phyloP scores from a whole-genome alignment of 2,329 filamentous ascomycete species.

The Trichoderma oligosporum region DNA sequence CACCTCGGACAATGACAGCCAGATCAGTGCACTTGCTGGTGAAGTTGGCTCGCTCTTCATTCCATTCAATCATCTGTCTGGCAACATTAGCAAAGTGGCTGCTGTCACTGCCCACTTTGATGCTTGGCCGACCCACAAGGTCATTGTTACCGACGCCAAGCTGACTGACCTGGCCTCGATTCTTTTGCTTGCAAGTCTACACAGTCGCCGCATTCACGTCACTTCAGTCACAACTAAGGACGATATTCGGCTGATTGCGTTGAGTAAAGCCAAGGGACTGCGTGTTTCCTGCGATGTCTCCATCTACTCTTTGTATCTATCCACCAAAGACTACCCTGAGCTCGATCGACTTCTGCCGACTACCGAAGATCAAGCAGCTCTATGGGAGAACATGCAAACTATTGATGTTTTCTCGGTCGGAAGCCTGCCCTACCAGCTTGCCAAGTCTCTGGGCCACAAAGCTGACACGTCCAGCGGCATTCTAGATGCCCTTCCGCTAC shows the following conservation, averaged over 20 bases:
- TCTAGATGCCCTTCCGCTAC: constrained; percentile 66
- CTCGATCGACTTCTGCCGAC: constrained; percentile 62
- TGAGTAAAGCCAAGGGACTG: constrained; percentile 77
- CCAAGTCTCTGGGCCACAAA: constrained; percentile 50
- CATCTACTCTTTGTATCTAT: constrained; percentile 74
- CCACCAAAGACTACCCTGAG: constrained; percentile 65
- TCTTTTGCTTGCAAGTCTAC: constrained; percentile 70
- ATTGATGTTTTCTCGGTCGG: constrained; percentile 80
- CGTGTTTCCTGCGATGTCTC: constrained; percentile 79
- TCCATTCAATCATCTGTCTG: constrained; percentile 75
- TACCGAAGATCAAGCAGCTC: constrained; percentile 62
- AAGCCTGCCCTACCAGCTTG: constrained; percentile 73
- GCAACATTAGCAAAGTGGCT: constrained; percentile 80
- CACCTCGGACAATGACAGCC: constrained; percentile 44
- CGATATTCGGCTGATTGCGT: constrained; percentile 70
- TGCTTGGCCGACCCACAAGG: constrained; percentile 72
- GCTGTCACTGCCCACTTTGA: constrained; percentile 76
- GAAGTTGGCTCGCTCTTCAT: constrained; percentile 80
- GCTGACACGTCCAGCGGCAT: constrained; percentile 63
- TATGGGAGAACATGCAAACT: constrained; percentile 68
- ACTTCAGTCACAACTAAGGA: constrained; percentile 76
- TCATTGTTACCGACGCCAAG: constrained; percentile 77
- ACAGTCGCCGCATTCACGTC: constrained; percentile 74
- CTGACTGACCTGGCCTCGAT: constrained; percentile 78
- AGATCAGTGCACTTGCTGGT: constrained; percentile 66